These are phyloP conservation scores for Moringa oleifera DNA, from an alignment of 345 rosid species.

Conservation along the genomic window DNA sequence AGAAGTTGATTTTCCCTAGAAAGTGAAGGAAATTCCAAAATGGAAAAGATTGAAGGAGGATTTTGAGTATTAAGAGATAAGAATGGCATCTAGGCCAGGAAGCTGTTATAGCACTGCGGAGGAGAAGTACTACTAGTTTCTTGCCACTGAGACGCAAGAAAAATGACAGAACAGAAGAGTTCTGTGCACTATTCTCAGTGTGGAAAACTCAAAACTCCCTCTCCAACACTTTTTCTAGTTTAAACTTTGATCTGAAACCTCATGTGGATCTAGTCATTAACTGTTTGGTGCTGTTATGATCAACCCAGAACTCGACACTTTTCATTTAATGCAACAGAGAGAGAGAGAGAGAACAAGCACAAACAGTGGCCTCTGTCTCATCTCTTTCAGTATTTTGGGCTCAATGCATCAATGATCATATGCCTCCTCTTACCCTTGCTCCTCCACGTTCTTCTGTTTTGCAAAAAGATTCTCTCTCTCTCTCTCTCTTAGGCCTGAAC, in stretches of 20 bases:
- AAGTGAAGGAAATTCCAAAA: background rate
- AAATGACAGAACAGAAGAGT: background rate
- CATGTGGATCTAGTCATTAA: background rate
- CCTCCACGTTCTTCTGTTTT: constrained; percentile 7
- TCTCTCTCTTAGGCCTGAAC: constrained; percentile 1
- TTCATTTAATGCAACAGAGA: too few relatives aligned
- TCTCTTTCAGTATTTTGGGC: constrained; percentile 15
- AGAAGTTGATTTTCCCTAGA: background rate
- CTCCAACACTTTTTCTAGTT: background rate
- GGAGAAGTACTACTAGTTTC: background rate
- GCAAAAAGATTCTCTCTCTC: constrained; percentile 11
- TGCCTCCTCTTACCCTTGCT: background rate
- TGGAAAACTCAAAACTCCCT: too few relatives aligned
- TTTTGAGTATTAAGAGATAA: background rate
- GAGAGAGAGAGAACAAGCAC: background rate
- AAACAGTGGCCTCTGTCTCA: constrained; percentile 9
- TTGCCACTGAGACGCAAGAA: background rate
- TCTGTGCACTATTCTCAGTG: constrained; percentile 4
- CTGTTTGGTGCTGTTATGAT: background rate
- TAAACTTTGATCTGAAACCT: background rate
- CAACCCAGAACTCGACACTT: too few relatives aligned
- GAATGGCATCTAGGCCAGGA: constrained; percentile 3
- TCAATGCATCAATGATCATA: background rate
- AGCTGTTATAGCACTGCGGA: constrained; percentile 5
- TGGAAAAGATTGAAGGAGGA: background rate